A percentile compares a stretch with the other conserved stretches of the same genome.
Evolutionary conservation across 1,284 basidiomycete species (phyloP).

Genomic region (Rugosomyces carneus): DNA sequence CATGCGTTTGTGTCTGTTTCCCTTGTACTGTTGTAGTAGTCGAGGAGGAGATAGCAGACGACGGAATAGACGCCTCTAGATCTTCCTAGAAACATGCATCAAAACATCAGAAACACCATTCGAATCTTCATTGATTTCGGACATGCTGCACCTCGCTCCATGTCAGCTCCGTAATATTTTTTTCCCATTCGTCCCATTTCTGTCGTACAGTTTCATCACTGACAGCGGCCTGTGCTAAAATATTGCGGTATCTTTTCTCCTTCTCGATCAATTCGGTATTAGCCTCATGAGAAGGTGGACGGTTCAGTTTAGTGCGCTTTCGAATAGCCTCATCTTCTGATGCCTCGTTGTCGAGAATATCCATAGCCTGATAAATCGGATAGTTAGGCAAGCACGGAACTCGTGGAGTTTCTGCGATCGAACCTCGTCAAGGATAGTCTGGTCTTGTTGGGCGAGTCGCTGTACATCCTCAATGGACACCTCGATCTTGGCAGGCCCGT

Average conservation of each 20-base stretch:
- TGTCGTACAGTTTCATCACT: constrained; percentile 73
- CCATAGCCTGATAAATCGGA: constrained; percentile 58
- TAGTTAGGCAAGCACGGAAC: neutral
- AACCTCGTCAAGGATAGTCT: constrained; percentile 74
- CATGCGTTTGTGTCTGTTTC: constrained; percentile 50
- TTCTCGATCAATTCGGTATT: constrained; percentile 70
- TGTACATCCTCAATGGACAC: constrained; percentile 71
- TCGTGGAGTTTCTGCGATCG: constrained; percentile 16
- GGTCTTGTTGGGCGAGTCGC: constrained; percentile 58
- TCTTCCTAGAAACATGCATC: constrained; percentile 41
- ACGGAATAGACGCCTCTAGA: constrained; percentile 63
- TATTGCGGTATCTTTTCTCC: constrained; percentile 62
- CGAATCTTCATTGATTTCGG: neutral
- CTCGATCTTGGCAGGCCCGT: constrained; percentile 71
- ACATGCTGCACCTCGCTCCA: constrained; percentile 56
- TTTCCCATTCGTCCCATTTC: constrained; percentile 87
- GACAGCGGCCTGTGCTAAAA: constrained; percentile 67
- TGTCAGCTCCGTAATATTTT: constrained; percentile 64
- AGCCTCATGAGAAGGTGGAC: constrained; percentile 72
- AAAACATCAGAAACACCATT: neutral
- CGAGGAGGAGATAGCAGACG: constrained; percentile 43
- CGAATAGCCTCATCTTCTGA: constrained; percentile 77
- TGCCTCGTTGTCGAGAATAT: constrained; percentile 84
- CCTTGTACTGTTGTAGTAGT: constrained; percentile 30
- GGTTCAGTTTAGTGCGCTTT: constrained; percentile 39